Conservation (phyloP, 2,329 filamentous ascomycete genomes). For the Orbilia ellipsospora region DNA sequence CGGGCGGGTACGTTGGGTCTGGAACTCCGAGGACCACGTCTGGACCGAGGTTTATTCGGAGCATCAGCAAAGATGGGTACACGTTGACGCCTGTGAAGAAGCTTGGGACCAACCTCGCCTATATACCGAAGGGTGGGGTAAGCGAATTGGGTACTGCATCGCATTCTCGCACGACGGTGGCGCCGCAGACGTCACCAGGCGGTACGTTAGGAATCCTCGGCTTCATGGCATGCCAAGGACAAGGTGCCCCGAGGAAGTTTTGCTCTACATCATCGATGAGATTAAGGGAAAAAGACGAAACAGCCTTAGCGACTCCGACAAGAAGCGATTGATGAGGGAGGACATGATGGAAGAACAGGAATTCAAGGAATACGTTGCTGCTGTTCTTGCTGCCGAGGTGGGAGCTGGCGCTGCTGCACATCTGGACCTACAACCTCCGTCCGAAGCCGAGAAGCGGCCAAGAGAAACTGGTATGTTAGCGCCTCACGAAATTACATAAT, state of each 20-base stretch:
- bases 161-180: conserved; percentile 89
- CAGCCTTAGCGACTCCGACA: conserved; percentile 86
- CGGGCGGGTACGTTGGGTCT: conserved; percentile 92
- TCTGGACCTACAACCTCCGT: conserved; percentile 40
- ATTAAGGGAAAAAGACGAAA: conserved; percentile 84
- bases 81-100: conserved; percentile 94
- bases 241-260: conserved; percentile 85
- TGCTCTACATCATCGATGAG: conserved; percentile 91
- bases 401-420: conserved; percentile 52
- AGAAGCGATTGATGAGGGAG: conserved; percentile 82
- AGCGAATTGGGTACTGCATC: conserved; percentile 96
- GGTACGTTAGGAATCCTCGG: conserved; percentile 76
- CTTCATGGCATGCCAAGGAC: conserved; percentile 79
- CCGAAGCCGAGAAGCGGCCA: conserved; percentile 57
- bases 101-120: conserved; percentile 93
- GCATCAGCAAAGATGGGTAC: conserved; percentile 93
- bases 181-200: conserved; percentile 73
- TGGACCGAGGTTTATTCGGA: conserved; percentile 99
- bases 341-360: conserved; percentile 80
- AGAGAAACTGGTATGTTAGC: conserved; percentile 58
- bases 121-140: conserved; percentile 94
- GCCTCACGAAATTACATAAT: conserved; percentile 6
- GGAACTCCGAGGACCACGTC: conserved; percentile 96
- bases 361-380: conserved; percentile 77
- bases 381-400: conserved; percentile 70